Evolutionary conservation across 345 rosid genomes (phyloP).

Genomic region (Eucalyptus brandiana): DNA sequence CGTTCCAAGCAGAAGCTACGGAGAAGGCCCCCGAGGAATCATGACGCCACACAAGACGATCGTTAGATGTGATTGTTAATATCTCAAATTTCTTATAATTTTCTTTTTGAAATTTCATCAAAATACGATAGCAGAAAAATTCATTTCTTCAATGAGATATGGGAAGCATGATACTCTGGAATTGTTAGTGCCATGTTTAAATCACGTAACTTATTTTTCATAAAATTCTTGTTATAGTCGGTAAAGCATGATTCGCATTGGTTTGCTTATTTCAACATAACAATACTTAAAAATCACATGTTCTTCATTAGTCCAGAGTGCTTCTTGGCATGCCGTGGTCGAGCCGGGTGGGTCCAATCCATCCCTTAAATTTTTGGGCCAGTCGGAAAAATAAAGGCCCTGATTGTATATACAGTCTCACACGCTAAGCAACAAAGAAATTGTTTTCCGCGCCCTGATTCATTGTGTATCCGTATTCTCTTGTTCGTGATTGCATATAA

Average conservation of each 20-base stretch:
- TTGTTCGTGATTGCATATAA: background rate
- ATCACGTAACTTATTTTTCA: background rate
- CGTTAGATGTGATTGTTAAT: background rate
- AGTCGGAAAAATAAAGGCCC: background rate
- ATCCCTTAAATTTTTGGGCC: background rate
- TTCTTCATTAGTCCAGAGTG: background rate
- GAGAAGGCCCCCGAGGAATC: too few relatives aligned
- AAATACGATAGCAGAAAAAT: background rate
- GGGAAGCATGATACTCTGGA: background rate
- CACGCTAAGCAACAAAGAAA: background rate
- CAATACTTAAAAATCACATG: background rate
- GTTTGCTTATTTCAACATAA: background rate
- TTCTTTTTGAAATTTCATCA: background rate
- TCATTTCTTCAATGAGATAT: background rate
- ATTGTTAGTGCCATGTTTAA: background rate
- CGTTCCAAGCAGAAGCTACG: too few relatives aligned
- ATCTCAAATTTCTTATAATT: background rate
- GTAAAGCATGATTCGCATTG: background rate
- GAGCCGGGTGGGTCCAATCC: background rate
- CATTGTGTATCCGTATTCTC: background rate
- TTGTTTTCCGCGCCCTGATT: background rate
- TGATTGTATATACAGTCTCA: background rate
- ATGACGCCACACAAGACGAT: too few relatives aligned
- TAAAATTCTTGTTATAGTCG: background rate
- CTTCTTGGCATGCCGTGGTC: background rate